Evolutionary conservation across 257 asterid genomes (phyloP).

Genomic region (Solanum appendiculatum): DNA sequence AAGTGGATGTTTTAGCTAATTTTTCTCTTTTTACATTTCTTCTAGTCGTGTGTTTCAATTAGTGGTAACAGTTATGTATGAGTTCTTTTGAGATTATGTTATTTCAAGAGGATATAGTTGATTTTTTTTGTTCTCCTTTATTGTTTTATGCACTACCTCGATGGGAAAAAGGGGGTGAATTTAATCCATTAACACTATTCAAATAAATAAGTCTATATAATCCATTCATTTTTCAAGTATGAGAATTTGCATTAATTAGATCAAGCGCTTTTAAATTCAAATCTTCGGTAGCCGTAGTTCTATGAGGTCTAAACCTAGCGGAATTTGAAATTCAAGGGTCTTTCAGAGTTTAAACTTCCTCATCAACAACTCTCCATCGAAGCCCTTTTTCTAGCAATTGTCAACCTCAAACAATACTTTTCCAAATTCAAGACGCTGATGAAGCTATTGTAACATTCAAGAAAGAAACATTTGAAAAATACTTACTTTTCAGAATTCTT

Average conservation of each 20-base stretch:
- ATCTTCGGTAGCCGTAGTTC: neutral
- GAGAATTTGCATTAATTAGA: too few species aligned
- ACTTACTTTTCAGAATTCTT: neutral
- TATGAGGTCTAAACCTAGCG: neutral
- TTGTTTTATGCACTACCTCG: neutral
- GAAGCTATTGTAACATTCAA: neutral
- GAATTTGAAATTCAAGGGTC: neutral
- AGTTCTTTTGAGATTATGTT: too few species aligned
- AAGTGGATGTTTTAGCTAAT: neutral
- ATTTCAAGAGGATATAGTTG: neutral
- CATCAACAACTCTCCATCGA: neutral
- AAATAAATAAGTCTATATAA: too few species aligned
- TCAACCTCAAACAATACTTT: neutral
- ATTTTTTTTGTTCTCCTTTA: too few species aligned
- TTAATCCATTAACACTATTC: too few species aligned
- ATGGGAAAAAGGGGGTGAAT: neutral
- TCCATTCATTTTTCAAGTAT: too few species aligned
- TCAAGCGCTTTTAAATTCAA: neutral
- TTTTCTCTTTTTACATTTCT: neutral
- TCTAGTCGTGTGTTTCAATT: neutral
- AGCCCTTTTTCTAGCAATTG: neutral
- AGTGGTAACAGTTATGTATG: neutral
- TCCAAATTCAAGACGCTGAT: neutral
- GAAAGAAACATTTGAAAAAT: neutral
- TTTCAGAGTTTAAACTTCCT: neutral